Conservation (phyloP, 257 asterid genomes). For the Henckelia pumila region DNA sequence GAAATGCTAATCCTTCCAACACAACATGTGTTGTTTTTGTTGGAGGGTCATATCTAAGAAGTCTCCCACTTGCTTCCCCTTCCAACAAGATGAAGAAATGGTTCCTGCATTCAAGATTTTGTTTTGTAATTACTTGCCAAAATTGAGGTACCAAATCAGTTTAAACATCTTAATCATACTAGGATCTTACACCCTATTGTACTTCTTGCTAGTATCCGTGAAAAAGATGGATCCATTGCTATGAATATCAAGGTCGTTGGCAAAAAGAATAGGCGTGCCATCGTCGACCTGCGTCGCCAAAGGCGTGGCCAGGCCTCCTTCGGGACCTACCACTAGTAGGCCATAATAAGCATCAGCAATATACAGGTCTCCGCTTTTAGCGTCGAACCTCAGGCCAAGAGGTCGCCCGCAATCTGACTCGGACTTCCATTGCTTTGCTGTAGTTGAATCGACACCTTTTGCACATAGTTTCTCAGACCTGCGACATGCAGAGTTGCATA, state of each 20-base stretch:
- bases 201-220: slow-evolving; percentile 83
- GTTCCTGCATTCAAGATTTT: slow-evolving; percentile 36
- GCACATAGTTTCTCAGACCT: slow-evolving; percentile 76
- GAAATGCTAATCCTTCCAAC: slow-evolving; percentile 69
- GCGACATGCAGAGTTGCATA: neutral
- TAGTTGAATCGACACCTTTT: slow-evolving; percentile 63
- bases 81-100: slow-evolving; percentile 81
- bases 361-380: slow-evolving; percentile 59
- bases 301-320: slow-evolving; percentile 72
- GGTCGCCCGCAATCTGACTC: slow-evolving; percentile 86
- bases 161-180: too few relatives aligned
- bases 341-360: slow-evolving; percentile 91
- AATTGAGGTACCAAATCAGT: neutral
- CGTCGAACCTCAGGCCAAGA: slow-evolving; percentile 74
- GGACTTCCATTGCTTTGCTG: slow-evolving; percentile 67
- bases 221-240: slow-evolving; percentile 83
- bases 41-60: slow-evolving; percentile 71
- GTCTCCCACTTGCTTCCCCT: slow-evolving; percentile 86
- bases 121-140: neutral
- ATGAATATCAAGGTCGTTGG: slow-evolving; percentile 88
- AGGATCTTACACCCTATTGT: slow-evolving; percentile 77
- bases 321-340: slow-evolving; percentile 68
- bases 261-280: slow-evolving; percentile 74
- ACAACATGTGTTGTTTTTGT: slow-evolving; percentile 70
- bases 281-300: slow-evolving; percentile 60